These are phyloP conservation scores for Penicillium sp. DNA, from an alignment of 2,329 filamentous ascomycete genomes.

Conservation along the genomic window DNA sequence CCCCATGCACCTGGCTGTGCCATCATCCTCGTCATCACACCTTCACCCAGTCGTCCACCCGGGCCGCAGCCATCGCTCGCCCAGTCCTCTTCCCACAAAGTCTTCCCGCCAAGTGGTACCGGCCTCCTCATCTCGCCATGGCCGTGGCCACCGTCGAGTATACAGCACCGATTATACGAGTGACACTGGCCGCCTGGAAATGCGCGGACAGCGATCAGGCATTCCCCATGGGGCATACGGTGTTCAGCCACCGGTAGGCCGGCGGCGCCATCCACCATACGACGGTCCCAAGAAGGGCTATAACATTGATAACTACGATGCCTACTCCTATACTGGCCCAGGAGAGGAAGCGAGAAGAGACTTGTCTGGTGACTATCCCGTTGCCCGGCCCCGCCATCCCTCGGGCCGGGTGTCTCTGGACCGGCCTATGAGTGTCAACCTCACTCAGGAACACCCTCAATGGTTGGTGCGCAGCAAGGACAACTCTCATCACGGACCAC, in stretches of 20 bases:
- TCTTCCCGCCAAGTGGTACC: constrained; percentile 40
- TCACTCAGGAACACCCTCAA: constrained; percentile 37
- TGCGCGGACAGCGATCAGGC: constrained; percentile 24
- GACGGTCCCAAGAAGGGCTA: constrained; percentile 36
- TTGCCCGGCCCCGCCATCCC: constrained; percentile 36
- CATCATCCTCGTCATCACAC: constrained; percentile 25
- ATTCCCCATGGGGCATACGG: constrained; percentile 27
- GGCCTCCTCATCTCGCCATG: constrained; percentile 33
- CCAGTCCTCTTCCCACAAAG: constrained; percentile 35
- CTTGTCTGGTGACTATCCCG: constrained; percentile 49
- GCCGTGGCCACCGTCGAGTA: constrained; percentile 33
- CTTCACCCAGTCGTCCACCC: constrained; percentile 33
- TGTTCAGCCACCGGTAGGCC: constrained; percentile 27
- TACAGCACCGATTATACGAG: constrained; percentile 40
- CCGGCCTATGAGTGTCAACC: constrained; percentile 45
- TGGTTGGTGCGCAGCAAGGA: constrained; percentile 29
- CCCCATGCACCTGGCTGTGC: constrained; percentile 32
- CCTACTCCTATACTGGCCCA: constrained; percentile 52
- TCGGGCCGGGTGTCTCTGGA: constrained; percentile 28
- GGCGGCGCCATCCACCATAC: constrained; percentile 33
- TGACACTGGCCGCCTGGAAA: constrained; percentile 36
- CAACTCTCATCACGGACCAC: constrained; percentile 37
- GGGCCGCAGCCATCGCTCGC: constrained; percentile 30
- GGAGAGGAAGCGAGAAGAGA: constrained; percentile 39
- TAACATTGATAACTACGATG: constrained; percentile 45